Base-by-base conservation (phyloP, 1,284 basidiomycete species). In the Malassezia vespertilionis region DNA sequence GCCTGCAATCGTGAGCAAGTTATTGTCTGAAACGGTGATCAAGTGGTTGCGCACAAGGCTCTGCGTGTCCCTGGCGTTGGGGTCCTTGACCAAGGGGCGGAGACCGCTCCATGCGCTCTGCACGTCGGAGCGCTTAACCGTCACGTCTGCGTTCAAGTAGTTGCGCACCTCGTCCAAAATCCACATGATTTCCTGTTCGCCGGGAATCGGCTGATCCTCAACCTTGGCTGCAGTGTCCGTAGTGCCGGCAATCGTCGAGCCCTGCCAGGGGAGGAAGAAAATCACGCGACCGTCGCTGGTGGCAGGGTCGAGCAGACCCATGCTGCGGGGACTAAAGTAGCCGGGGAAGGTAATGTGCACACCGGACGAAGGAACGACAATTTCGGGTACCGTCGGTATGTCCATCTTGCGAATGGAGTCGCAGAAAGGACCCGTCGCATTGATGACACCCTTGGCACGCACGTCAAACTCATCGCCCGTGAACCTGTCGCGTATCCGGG, bases 221-320 rank as follows among this genome's bases (percentile, higher is more conserved):
- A 95, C 84, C 3, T 74, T 72, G 0, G 84, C 81, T 1, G 86
- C 83, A 0, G 84, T 79, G 72, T 97, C 91, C 17, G 91, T 97
- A 5, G 91, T 96, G 21, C 90, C 91, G 3, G 91, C 91, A 55
- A 97, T 91, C 38, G 89, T 90, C 74, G 86, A 87, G 18, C 91
- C 91, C 74, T 95, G 84, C 91, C 91, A 97, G 0, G 91, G 91
- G 17, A 97, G 78, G 80, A 96, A 95, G 78, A 96, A 97, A 69
- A 96, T 91, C 52, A 97, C 90, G 35, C 91, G 83, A 1, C 91
- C 91, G 61, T 97, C 91, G 0, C 85, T 89, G 7, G 91, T 96
- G 9, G 86, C 78, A 0, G 91, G 91, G 73, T 97, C 91, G 44
- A 97, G 80, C 6, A 97, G 78, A 40, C 90, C 91, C 85, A 96